Percentiles rank a stretch among this genome's conserved stretches.
These are phyloP conservation scores for Phlebiopsis flavidoalba DNA, from an alignment of 768 basidiomycete species.

Conservation along the genomic window DNA sequence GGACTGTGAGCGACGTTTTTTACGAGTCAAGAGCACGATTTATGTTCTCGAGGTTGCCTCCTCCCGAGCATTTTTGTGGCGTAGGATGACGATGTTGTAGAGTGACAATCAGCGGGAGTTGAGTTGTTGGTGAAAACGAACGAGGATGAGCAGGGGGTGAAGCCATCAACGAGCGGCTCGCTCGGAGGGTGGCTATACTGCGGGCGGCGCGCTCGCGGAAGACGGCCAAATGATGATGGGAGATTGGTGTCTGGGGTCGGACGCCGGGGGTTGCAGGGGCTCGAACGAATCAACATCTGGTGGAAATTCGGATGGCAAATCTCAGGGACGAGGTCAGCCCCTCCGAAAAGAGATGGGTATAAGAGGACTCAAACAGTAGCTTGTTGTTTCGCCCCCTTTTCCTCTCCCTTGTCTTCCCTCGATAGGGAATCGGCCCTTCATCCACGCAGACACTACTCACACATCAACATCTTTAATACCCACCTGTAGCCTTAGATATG, in stretches of 20 bases:
- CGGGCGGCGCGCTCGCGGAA: background rate
- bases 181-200: background rate
- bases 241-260: slow-evolving; percentile 9
- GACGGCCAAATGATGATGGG: background rate
- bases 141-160: background rate
- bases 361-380: slow-evolving; percentile 10
- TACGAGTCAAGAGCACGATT: too few relatives aligned
- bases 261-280: background rate
- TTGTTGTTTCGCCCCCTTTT: slow-evolving; percentile 2
- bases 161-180: background rate
- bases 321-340: slow-evolving; percentile 4
- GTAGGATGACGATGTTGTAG: too few relatives aligned
- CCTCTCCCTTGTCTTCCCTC: slow-evolving; percentile 13
- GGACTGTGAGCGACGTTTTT: too few relatives aligned
- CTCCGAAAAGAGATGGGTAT: background rate
- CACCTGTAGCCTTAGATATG: slow-evolving; percentile 25
- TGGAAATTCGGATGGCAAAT: slow-evolving; percentile 12
- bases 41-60: too few relatives aligned
- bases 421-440: slow-evolving; percentile 7
- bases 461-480: slow-evolving; percentile 11
- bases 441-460: slow-evolving; percentile 5
- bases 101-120: too few relatives aligned
- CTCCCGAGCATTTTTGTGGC: background rate
- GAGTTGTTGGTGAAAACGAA: too few relatives aligned
- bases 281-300: slow-evolving; percentile 4